Evolutionary conservation across 139 green algal species (phyloP), one percentile per base, ranked within the genome.

Genomic region (Chlorella ohadii): DNA sequence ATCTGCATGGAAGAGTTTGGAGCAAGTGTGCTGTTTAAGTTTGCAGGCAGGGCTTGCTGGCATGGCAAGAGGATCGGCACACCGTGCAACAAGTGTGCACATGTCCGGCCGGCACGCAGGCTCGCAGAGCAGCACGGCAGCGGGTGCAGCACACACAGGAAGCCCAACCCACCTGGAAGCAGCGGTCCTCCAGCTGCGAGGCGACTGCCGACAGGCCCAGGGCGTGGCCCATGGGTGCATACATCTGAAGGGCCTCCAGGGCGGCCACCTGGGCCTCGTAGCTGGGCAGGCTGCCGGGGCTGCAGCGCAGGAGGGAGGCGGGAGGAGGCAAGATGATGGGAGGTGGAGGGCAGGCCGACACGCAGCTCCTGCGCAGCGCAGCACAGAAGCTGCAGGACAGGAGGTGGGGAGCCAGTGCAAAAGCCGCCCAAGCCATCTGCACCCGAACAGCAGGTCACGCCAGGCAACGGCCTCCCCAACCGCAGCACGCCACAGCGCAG

Each of bases 221-320:
- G 9, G 95, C 95, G 81, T 98, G 95, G 31, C 90, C 94, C 85
- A 98, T 89, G 3, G 96, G 95, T 0, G 94, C 94, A 79, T 95
- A 96, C 27, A 98, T 89, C 84, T 98, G 94, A 78, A 99, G 91
- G 27, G 92, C 94, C 87, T 95, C 94, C 68, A 97, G 78, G 2
- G 90, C 90, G 17, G 65, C 39, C 20, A 85, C 78, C 70, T 87
- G 81, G 4, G 87, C 76, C 34, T 77, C 41, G 33, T 84, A 57
- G 76, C 57, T 72, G 57, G 76, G 76, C 59, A 72, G 76, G 36
- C 68, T n/a, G 36, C 36, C 76, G n/a, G 57, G 36, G 59, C 76
- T 72, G 59, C 57, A 39, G 64, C 64, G 31, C 64, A 68, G 27
- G 19, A 22, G 63, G 19, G 63, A n/a, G n/a, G n/a, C n/a, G n/a